Percentiles rank a stretch among this genome's conserved stretches.
These are phyloP conservation scores for Backusella tarrabulga DNA, from an alignment of 192 early-diverging fungal genomes.

Conservation along the genomic window DNA sequence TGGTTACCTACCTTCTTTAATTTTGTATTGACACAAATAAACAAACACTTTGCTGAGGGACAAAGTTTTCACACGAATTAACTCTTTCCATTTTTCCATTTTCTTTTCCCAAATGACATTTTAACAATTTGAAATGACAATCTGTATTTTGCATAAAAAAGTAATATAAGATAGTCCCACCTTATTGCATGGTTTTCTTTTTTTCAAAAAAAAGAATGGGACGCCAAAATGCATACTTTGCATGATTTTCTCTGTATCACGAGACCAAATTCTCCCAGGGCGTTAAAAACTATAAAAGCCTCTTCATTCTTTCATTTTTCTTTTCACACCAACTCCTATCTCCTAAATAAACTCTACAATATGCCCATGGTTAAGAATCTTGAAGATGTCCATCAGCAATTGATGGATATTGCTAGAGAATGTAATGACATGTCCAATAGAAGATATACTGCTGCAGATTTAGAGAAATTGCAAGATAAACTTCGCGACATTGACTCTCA, in stretches of 20 bases:
- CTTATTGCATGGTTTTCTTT: background rate
- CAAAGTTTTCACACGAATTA: background rate
- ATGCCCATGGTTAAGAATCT: slow-evolving; percentile 22
- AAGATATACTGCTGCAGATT: slow-evolving; percentile 19
- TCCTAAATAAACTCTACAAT: background rate
- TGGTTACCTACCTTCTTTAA: background rate
- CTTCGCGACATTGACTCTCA: slow-evolving; percentile 8
- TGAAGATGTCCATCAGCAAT: slow-evolving; percentile 16
- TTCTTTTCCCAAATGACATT: background rate
- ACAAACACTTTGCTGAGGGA: background rate
- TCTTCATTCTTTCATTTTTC: background rate
- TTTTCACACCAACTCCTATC: background rate
- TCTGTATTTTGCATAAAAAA: background rate
- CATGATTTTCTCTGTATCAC: background rate
- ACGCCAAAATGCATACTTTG: background rate
- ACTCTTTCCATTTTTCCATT: background rate
- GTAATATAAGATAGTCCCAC: background rate
- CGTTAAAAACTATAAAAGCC: slow-evolving; percentile 2
- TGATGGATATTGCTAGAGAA: slow-evolving; percentile 20
- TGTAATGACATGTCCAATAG: background rate
- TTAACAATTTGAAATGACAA: background rate
- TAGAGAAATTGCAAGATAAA: slow-evolving; percentile 1
- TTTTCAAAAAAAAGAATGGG: background rate
- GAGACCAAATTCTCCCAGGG: slow-evolving; percentile 1
- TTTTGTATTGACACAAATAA: background rate